A percentile compares a stretch with the other conserved stretches of the same genome.
Evolutionary conservation across 768 basidiomycete genomes (phyloP).

Genomic region (Antrodiella citrinella): DNA sequence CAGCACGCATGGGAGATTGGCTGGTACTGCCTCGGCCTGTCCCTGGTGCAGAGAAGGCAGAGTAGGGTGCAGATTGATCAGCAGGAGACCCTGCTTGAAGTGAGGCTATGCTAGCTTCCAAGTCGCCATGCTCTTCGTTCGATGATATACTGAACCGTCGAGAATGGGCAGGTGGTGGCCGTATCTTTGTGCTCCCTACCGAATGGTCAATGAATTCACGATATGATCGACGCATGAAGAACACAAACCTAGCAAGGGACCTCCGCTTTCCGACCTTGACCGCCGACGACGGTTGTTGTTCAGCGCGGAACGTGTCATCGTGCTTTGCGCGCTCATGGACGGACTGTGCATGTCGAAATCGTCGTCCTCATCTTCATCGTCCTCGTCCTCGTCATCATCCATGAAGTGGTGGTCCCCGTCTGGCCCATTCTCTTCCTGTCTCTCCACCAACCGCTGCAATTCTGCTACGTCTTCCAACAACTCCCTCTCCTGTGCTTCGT

Average conservation of each 20-base stretch:
- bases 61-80: constrained; percentile 9
- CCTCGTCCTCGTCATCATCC: constrained; percentile 53
- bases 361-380: constrained; percentile 41
- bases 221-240: too few species aligned
- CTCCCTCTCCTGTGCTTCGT: constrained; percentile 68
- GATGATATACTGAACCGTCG: constrained; percentile 44
- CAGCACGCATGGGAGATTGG: constrained; percentile 28
- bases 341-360: constrained; percentile 24
- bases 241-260: neutral
- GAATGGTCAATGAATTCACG: neutral
- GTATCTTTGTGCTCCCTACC: constrained; percentile 14
- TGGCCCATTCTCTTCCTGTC: constrained; percentile 55
- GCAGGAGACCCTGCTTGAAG: constrained; percentile 19
- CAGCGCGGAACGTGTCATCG: constrained; percentile 3
- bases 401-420: constrained; percentile 44
- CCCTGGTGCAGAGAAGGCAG: neutral
- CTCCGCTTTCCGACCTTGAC: constrained; percentile 12
- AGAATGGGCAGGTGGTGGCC: constrained; percentile 9
- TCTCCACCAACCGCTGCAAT: constrained; percentile 46
- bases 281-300: constrained; percentile 5
- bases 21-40: constrained; percentile 13
- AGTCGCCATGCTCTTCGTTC: constrained; percentile 33
- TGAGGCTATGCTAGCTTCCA: constrained; percentile 32
- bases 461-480: constrained; percentile 51
- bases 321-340: constrained; percentile 23